phyloP scores from a whole-genome alignment of 306 rosid species.

The Quercus aquifolioides region DNA sequence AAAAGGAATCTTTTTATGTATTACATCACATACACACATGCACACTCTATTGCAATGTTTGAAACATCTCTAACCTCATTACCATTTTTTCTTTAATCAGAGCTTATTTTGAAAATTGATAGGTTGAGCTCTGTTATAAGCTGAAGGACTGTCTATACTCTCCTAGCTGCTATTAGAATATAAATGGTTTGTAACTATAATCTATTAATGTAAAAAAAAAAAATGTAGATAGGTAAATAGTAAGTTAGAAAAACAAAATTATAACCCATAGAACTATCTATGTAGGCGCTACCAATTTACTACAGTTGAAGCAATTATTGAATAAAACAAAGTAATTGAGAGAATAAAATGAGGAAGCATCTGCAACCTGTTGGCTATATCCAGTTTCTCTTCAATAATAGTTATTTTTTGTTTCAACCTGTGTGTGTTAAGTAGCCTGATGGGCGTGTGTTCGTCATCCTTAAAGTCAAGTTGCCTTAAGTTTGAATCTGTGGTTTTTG shows the following conservation, averaged over 20 bases:
- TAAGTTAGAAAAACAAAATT: no score
- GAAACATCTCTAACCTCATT: neutral
- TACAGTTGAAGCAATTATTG: neutral
- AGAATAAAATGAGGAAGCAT: neutral
- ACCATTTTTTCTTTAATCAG: neutral
- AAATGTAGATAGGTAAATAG: neutral
- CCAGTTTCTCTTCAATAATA: neutral
- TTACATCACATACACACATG: neutral
- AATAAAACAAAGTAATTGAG: neutral
- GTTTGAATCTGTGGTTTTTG: neutral
- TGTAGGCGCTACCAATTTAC: no score
- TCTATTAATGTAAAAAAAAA: neutral
- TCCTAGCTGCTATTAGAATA: neutral
- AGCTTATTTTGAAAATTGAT: neutral
- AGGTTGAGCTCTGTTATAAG: neutral
- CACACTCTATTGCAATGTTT: neutral
- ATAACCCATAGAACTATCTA: no score
- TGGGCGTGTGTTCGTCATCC: neutral
- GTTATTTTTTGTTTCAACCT: neutral
- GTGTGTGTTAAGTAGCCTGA: neutral
- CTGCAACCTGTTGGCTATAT: neutral
- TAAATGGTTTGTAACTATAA: neutral
- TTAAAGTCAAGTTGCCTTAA: neutral
- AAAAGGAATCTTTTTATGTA: neutral
- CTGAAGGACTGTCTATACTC: neutral